Percentiles rank a stretch among this genome's conserved stretches.
These are phyloP conservation scores for Bruguiera gymnorhiza DNA, from an alignment of 345 rosid species.

Conservation along the genomic window DNA sequence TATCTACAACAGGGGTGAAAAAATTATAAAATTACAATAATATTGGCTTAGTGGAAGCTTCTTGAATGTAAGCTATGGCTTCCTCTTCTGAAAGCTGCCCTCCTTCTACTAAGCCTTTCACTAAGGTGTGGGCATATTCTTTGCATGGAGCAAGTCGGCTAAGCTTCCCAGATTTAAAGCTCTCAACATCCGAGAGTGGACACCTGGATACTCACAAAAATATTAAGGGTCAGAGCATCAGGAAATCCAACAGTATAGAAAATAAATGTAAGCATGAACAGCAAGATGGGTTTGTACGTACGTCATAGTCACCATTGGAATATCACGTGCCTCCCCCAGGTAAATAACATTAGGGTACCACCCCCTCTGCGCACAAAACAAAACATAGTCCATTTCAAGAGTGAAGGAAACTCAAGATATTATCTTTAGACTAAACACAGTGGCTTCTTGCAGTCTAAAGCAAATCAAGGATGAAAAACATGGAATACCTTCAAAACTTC, in stretches of 20 bases:
- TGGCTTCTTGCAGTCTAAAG: background rate
- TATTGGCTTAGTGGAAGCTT: slow-evolving; percentile 53
- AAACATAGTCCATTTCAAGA: background rate
- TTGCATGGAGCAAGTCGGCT: slow-evolving; percentile 47
- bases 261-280: background rate
- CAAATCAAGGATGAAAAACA: background rate
- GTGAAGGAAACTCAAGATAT: background rate
- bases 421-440: background rate
- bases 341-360: slow-evolving; percentile 71
- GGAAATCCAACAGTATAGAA: background rate
- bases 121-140: slow-evolving; percentile 47
- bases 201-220: slow-evolving; percentile 46
- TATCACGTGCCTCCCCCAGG: slow-evolving; percentile 57
- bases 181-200: slow-evolving; percentile 28
- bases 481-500: slow-evolving; percentile 52
- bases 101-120: slow-evolving; percentile 76
- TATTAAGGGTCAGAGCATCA: background rate
- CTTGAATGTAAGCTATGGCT: slow-evolving; percentile 58
- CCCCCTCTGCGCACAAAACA: slow-evolving; percentile 45
- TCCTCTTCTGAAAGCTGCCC: slow-evolving; percentile 52
- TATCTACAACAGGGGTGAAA: background rate
- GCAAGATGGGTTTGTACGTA: slow-evolving; percentile 19
- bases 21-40: slow-evolving; percentile 22
- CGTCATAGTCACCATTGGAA: slow-evolving; percentile 88
- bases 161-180: slow-evolving; percentile 47